Percentiles rank a stretch among this genome's conserved stretches.
phyloP scores from a whole-genome alignment of 1,284 basidiomycete genomes.

The Veloporphyrellus conicus region DNA sequence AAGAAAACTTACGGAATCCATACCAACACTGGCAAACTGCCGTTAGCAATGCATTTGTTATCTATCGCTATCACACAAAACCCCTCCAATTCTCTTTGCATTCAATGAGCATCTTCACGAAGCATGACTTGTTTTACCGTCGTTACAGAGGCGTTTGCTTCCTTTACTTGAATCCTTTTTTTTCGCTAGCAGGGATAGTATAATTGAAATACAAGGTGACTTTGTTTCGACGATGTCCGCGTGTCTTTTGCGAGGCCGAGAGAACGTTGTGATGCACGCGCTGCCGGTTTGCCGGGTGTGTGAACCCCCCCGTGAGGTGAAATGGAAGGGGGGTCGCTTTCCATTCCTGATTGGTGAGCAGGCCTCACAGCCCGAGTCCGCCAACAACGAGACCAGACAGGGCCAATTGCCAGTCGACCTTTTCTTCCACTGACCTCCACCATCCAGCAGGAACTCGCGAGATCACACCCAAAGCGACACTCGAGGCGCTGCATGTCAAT shows the following conservation, averaged over 20 bases:
- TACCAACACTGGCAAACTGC: constrained; percentile 31
- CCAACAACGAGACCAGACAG: constrained; percentile 24
- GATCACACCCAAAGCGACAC: constrained; percentile 21
- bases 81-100: constrained; percentile 20
- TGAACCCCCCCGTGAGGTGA: constrained; percentile 12
- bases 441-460: constrained; percentile 16
- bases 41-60: constrained; percentile 35
- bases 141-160: constrained; percentile 11
- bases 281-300: constrained; percentile 2
- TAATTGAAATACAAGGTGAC: constrained; percentile 9
- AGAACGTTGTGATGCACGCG: constrained; percentile 8
- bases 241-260: background rate
- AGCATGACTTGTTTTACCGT: constrained; percentile 24
- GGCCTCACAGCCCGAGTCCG: constrained; percentile 28
- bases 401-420: constrained; percentile 11
- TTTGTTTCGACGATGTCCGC: background rate
- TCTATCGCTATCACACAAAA: constrained; percentile 32
- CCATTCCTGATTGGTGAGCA: constrained; percentile 22
- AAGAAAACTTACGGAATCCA: constrained; percentile 35
- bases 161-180: constrained; percentile 5
- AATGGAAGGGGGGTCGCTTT: constrained; percentile 31
- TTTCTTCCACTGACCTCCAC: constrained; percentile 22
- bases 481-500: constrained; percentile 31
- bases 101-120: constrained; percentile 25
- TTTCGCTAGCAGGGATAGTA: constrained; percentile 11